These are phyloP conservation scores for Capronia coronata DNA, from an alignment of 2,329 filamentous ascomycete species.

Conservation along the genomic window DNA sequence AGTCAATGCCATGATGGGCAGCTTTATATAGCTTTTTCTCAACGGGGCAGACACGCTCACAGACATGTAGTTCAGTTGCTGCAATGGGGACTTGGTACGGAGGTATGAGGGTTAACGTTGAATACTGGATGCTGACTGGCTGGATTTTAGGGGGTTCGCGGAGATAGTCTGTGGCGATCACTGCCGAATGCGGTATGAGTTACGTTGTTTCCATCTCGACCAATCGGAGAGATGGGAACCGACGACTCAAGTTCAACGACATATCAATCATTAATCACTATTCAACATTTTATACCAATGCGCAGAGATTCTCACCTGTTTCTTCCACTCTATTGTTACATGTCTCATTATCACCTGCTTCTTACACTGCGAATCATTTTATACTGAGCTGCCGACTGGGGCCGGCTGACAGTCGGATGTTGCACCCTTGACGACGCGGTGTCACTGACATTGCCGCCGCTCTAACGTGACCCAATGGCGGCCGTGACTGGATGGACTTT, in stretches of 20 bases:
- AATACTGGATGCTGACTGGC: too few relatives aligned
- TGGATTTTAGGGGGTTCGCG: neutral
- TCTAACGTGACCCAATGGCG: neutral
- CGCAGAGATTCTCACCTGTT: too few relatives aligned
- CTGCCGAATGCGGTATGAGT: neutral
- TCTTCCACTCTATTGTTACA: neutral
- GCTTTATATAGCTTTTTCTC: too few relatives aligned
- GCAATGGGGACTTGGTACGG: too few relatives aligned
- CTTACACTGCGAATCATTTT: neutral
- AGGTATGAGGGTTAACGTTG: too few relatives aligned
- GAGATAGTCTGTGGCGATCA: neutral
- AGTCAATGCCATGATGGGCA: too few relatives aligned
- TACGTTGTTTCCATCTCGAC: neutral
- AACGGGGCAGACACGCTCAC: too few relatives aligned
- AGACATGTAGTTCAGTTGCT: too few relatives aligned
- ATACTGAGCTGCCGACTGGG: too few relatives aligned
- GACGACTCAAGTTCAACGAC: too few relatives aligned
- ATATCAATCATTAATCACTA: neutral
- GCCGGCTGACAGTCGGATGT: neutral
- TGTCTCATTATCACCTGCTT: neutral
- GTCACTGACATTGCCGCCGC: neutral
- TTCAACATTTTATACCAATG: too few relatives aligned
- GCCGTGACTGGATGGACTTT: neutral
- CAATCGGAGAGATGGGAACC: too few relatives aligned
- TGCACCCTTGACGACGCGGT: neutral